Evolutionary conservation across 1,139 yeast species (phyloP).

Genomic region (Candida albicans): DNA sequence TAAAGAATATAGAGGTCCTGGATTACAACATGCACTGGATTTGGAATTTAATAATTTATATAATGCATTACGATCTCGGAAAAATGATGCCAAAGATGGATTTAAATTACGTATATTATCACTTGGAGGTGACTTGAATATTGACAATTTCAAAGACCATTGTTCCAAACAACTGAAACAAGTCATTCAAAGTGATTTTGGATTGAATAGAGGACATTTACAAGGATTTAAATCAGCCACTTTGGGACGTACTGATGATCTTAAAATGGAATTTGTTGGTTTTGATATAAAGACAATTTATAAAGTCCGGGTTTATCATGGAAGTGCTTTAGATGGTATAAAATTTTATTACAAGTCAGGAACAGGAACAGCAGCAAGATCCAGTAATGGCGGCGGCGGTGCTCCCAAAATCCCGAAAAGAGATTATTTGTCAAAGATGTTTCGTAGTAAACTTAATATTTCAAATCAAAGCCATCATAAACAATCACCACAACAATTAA

Average conservation of each 20-base stretch:
- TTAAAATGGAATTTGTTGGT: conserved; percentile 24
- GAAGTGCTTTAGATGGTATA: conserved; percentile 79
- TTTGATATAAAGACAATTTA: conserved; percentile 34
- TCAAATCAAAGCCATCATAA: neutral
- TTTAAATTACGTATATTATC: conserved; percentile 52
- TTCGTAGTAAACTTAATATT: conserved; percentile 16
- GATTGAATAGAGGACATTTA: conserved; percentile 34
- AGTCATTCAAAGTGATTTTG: conserved; percentile 42
- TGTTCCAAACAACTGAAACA: conserved; percentile 16
- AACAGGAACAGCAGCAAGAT: neutral
- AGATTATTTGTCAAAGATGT: conserved; percentile 40
- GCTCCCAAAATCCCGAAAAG: conserved; percentile 55
- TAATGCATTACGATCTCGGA: conserved; percentile 41
- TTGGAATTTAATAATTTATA: conserved; percentile 40
- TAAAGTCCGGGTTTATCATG: conserved; percentile 63
- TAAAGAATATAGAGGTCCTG: conserved; percentile 52
- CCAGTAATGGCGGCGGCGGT: conserved; percentile 11
- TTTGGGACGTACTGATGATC: conserved; percentile 36
- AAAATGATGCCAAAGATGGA: conserved; percentile 32
- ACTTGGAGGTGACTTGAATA: conserved; percentile 37
- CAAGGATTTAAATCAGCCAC: conserved; percentile 47
- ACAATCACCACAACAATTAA: conserved; percentile 2
- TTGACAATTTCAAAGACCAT: conserved; percentile 30
- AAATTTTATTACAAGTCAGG: conserved; percentile 20
- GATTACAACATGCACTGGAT: conserved; percentile 53